A percentile compares a stretch with the other conserved stretches of the same genome.
Evolutionary conservation across 2,329 filamentous ascomycete species (phyloP).

Genomic region (Thelonectria blattea): DNA sequence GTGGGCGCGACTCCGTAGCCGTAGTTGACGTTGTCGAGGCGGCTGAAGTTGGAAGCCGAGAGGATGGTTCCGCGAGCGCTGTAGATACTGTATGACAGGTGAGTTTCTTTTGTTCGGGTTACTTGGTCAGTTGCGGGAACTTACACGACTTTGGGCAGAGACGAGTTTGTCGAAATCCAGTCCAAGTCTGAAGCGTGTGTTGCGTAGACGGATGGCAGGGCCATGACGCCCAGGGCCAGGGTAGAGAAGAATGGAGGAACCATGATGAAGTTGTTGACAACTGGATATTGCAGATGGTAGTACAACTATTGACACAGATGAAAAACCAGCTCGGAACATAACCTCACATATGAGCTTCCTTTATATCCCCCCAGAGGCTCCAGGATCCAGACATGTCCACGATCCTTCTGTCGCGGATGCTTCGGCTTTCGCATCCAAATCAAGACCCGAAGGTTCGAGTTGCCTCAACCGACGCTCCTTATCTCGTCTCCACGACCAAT

Average conservation of each 20-base stretch:
- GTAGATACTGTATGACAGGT: constrained; percentile 16
- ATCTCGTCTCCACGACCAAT: too few relatives aligned
- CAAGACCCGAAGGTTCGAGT: too few relatives aligned
- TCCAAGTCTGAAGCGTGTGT: constrained; percentile 23
- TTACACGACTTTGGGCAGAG: constrained; percentile 39
- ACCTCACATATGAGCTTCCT: neutral
- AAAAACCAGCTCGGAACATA: neutral
- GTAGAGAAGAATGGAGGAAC: constrained; percentile 1
- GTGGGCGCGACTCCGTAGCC: constrained; percentile 37
- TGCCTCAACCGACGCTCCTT: too few relatives aligned
- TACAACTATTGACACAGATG: neutral
- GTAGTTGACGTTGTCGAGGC: constrained; percentile 44
- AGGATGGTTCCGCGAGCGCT: constrained; percentile 41
- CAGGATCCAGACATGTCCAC: too few relatives aligned
- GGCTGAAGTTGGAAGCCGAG: constrained; percentile 44
- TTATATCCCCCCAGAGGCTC: too few relatives aligned
- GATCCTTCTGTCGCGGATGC: too few relatives aligned
- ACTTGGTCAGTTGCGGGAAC: too few relatives aligned
- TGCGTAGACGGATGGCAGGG: constrained; percentile 7
- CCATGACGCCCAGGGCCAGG: constrained; percentile 7
- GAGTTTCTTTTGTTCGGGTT: too few relatives aligned
- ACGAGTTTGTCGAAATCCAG: constrained; percentile 36
- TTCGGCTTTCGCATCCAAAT: too few relatives aligned
- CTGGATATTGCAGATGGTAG: too few relatives aligned
- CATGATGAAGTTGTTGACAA: too few relatives aligned